Evolutionary conservation across 2,329 filamentous ascomycete genomes (phyloP), one percentile per base, ranked within the genome.

Genomic region (Zasmidium cellare): DNA sequence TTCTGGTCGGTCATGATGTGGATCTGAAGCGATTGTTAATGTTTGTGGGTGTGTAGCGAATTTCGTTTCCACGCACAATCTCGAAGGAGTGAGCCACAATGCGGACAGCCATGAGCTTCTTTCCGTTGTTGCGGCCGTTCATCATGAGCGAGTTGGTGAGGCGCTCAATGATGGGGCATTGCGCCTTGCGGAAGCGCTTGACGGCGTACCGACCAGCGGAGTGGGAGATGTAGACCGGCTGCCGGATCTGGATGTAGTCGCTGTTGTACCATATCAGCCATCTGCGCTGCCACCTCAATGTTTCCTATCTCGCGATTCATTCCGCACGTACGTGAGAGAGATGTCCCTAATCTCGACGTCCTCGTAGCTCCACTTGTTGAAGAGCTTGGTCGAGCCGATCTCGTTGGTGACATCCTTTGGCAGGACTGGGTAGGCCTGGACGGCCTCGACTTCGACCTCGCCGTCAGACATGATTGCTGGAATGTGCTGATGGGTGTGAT

Each of bases 1-100:
- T 99, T 99, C 86, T 97, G 94, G 87, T 99, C 94, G 87, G 96
- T 97, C 92, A 97, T 97, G 84, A 99, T 92, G 90, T 97, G 92
- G 83, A 99, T 92, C 93, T 97, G 47, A 58, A 59, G 49, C 38
- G 12, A 25, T 14, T 52, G 31, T 60, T 35, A 60, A 51, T 48
- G 48, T 25, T 19, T 20, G 31, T 45, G 31, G 23, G 20, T 3
- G n/a, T 35, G 24, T 41, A 53, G 31, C n/a, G 44, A 35, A 47
- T 28, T 44, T 23, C 49, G 23, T 25, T 31, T 24, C 9, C 67
- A 89, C 91, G 80, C 89, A 97, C 93, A 80, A 99, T 99, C 87
- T 99, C 96, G 83, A 99, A 99, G 75, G 93, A 82, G 86, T 99
- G 94, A 72, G 92, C 92, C 75, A 99, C 92, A 73, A 99, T 99